A percentile compares a stretch with the other conserved stretches of the same genome.
These are phyloP conservation scores for Astragalus glycyphyllos DNA, from an alignment of 306 rosid species.

Conservation along the genomic window DNA sequence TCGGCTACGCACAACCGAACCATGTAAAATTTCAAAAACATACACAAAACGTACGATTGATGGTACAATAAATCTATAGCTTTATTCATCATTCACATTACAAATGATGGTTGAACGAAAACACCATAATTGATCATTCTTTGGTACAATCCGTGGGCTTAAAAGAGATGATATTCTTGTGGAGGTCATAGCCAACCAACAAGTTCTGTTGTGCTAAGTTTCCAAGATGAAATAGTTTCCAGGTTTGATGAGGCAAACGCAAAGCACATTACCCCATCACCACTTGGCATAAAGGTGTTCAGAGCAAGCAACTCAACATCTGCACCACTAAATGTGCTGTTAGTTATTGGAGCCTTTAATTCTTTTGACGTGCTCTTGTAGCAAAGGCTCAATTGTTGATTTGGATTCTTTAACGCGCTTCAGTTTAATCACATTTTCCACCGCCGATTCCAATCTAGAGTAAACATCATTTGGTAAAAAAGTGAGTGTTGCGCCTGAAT, in stretches of 20 bases:
- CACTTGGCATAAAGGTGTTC: constrained; percentile 43
- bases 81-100: no score
- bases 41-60: no score
- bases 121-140: neutral
- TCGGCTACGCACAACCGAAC: no score
- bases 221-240: constrained; percentile 26
- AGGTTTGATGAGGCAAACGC: constrained; percentile 1
- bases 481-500: constrained; percentile 47
- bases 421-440: constrained; percentile 1
- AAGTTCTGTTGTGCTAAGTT: constrained; percentile 56
- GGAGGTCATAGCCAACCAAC: constrained; percentile 57
- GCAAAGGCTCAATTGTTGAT: constrained; percentile 21
- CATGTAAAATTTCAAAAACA: no score
- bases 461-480: constrained; percentile 37
- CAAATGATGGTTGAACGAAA: no score
- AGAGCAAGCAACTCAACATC: constrained; percentile 33
- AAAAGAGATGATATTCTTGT: constrained; percentile 45
- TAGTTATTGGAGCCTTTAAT: constrained; percentile 4
- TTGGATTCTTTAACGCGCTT: neutral
- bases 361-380: constrained; percentile 11
- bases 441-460: constrained; percentile 26
- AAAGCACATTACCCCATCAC: constrained; percentile 44
- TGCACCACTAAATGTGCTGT: constrained; percentile 52
- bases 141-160: constrained; percentile 49
- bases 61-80: no score